These are phyloP conservation scores for Epichloe brachyelytri DNA, from an alignment of 2,329 filamentous ascomycete species.

Conservation along the genomic window DNA sequence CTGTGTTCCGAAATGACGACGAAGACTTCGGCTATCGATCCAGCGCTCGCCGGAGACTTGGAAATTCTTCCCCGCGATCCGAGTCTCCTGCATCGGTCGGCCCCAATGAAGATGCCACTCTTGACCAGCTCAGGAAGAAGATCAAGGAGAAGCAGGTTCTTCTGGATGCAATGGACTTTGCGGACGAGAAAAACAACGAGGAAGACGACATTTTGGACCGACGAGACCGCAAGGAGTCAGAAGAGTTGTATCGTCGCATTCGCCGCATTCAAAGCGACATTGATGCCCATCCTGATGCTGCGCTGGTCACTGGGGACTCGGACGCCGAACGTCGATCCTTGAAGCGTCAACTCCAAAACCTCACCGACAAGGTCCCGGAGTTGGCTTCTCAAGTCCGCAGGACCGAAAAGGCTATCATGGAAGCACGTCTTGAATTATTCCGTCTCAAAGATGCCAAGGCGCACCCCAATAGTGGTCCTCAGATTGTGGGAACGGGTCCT, in stretches of 20 bases:
- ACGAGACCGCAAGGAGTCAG: conserved; percentile 79
- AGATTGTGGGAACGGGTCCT: conserved; percentile 84
- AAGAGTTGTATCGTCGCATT: conserved; percentile 87
- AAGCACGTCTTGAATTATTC: conserved; percentile 85
- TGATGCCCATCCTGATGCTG: conserved; percentile 69
- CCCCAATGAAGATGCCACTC: conserved; percentile 66
- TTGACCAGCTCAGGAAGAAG: conserved; percentile 85
- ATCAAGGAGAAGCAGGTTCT: conserved; percentile 90
- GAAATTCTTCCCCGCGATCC: conserved; percentile 70
- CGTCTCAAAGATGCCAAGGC: conserved; percentile 86
- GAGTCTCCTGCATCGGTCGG: conserved; percentile 56
- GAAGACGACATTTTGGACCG: conserved; percentile 88
- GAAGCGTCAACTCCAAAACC: conserved; percentile 76
- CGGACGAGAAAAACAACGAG: conserved; percentile 78
- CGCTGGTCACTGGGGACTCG: conserved; percentile 60
- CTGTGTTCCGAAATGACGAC: conserved; percentile 93
- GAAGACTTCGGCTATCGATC: conserved; percentile 87
- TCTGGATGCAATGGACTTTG: conserved; percentile 91
- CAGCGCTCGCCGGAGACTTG: conserved; percentile 77
- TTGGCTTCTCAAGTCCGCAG: conserved; percentile 84
- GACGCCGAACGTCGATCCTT: conserved; percentile 78
- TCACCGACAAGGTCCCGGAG: conserved; percentile 83
- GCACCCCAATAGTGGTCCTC: conserved; percentile 65
- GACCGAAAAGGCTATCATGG: conserved; percentile 84
- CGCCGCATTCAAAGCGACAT: conserved; percentile 89